Base-by-base conservation (phyloP, 2,329 filamentous ascomycete species). In the Pseudopithomyces maydicus region DNA sequence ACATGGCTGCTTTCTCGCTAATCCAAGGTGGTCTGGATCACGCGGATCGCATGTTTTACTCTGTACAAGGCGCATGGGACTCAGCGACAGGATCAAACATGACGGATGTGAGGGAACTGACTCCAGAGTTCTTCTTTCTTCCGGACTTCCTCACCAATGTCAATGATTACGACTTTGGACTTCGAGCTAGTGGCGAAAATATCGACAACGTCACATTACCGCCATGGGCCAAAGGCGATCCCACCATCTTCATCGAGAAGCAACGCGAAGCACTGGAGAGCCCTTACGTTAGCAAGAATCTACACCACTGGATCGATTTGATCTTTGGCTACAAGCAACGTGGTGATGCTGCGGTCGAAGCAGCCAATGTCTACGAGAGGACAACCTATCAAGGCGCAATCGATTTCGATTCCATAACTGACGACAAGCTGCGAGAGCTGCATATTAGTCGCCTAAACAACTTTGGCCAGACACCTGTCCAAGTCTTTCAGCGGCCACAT, bases 371-470 rank as follows among this genome's bases (percentile, higher is more conserved):
- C 20, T 99, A 97, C 78, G 94, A 98, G 63, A 91, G 96, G 73
- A 83, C 97, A 19, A 98, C 94, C 0, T 99, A 99, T 71, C 90
- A 93, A 59, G 96, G 95, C 6, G 92, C 94, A 2, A 96, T 91
- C 62, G 91, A 99, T 73, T 80, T 99, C 4, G 95, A 99, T 74
- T 88, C 88, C 51, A 98, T 99, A 58, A 87, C 89, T 7, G 94
- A 98, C 71, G 90, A 91, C 0, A 87, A 94, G 54, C 93, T 98
- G 75, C 85, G 92, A 42, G 82, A 92, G 6, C 91, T 94, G 5
- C 94, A 92, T 0, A 97, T 97, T 52, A 92, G 92, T 33, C 96
- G 97, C 65, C 98, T 99, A 67, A 94, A 99, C 77, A 98, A 98
- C 67, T 99, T 99, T 75, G 95, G 95, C 0, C 95, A 99, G 74